Conservation (phyloP, 208 protist species). For the Leishmania arabica region DNA sequence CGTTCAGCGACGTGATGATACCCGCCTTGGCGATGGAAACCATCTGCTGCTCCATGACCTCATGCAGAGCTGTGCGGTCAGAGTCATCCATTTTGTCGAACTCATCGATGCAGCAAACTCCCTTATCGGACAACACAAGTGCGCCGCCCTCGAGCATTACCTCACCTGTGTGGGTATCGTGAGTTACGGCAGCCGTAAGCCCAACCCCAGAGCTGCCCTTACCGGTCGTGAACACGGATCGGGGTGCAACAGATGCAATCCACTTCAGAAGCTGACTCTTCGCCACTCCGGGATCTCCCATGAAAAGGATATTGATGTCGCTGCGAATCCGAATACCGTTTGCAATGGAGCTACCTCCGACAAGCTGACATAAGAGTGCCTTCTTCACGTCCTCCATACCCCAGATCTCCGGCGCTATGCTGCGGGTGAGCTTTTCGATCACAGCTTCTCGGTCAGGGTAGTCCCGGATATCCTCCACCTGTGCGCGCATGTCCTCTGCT, state of each 20-base stretch:
- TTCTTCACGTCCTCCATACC: constrained; percentile 99
- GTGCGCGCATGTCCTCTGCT: constrained; percentile 63
- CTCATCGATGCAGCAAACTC: constrained; percentile 99
- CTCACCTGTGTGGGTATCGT: constrained; percentile 96
- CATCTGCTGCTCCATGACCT: constrained; percentile 99
- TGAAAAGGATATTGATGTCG: constrained; percentile 99
- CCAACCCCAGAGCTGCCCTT: constrained; percentile 99
- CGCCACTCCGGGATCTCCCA: constrained; percentile 99
- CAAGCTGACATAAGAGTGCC: constrained; percentile 97
- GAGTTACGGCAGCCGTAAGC: constrained; percentile 98
- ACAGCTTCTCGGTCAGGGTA: constrained; percentile 85
- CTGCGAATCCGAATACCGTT: constrained; percentile 93
- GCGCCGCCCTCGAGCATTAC: constrained; percentile 96
- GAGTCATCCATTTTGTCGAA: constrained; percentile 99
- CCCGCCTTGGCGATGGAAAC: constrained; percentile 99
- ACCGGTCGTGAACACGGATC: constrained; percentile 98
- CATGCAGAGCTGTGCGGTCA: constrained; percentile 96
- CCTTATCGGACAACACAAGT: constrained; percentile 97
- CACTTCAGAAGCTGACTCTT: constrained; percentile 99
- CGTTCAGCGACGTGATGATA: constrained; percentile 99
- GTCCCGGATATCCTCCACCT: constrained; percentile 72
- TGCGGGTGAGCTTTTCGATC: constrained; percentile 96
- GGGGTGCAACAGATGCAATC: constrained; percentile 97
- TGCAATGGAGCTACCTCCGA: constrained; percentile 98
- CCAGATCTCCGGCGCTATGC: constrained; percentile 98